A percentile compares a stretch with the other conserved stretches of the same genome.
Conservation (phyloP, 2,329 filamentous ascomycete species). For the Ophiostoma sp. region DNA sequence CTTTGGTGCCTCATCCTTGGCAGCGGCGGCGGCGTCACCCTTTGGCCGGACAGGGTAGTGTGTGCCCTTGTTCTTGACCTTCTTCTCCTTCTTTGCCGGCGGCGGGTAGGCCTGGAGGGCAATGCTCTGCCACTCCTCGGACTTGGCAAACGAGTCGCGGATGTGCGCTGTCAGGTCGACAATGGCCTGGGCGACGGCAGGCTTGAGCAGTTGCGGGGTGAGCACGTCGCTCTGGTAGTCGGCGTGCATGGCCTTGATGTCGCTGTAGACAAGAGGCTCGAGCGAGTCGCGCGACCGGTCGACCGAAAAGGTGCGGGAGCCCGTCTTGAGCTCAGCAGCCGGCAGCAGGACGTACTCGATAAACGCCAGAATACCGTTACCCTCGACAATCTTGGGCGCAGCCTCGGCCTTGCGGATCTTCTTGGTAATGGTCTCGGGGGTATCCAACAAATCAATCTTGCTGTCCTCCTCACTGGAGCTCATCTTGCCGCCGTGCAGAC, state of each 20-base stretch:
- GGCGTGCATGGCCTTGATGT: slow-evolving; percentile 70
- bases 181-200: slow-evolving; percentile 74
- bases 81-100: slow-evolving; percentile 58
- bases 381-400: slow-evolving; percentile 72
- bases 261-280: slow-evolving; percentile 77
- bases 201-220: slow-evolving; percentile 84
- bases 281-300: slow-evolving; percentile 61
- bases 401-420: slow-evolving; percentile 86
- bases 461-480: slow-evolving; percentile 72
- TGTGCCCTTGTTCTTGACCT: slow-evolving; percentile 34
- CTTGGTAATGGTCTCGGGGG: slow-evolving; percentile 70
- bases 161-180: slow-evolving; percentile 76
- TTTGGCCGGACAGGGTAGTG: slow-evolving; percentile 32
- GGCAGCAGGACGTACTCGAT: slow-evolving; percentile 86
- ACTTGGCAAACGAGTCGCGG: slow-evolving; percentile 67
- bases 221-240: slow-evolving; percentile 81
- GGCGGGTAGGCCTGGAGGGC: slow-evolving; percentile 80
- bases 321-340: slow-evolving; percentile 61
- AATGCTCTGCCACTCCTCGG: slow-evolving; percentile 77
- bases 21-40: not conserved
- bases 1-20: slow-evolving; percentile 18
- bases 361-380: slow-evolving; percentile 84
- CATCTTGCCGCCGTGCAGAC: slow-evolving; percentile 85
- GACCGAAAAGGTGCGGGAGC: slow-evolving; percentile 66
- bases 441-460: slow-evolving; percentile 92